Evolutionary conservation across 2,329 filamentous ascomycete genomes (phyloP), one percentile per base, ranked within the genome.

Genomic region (Chalaropsis thielavioides): DNA sequence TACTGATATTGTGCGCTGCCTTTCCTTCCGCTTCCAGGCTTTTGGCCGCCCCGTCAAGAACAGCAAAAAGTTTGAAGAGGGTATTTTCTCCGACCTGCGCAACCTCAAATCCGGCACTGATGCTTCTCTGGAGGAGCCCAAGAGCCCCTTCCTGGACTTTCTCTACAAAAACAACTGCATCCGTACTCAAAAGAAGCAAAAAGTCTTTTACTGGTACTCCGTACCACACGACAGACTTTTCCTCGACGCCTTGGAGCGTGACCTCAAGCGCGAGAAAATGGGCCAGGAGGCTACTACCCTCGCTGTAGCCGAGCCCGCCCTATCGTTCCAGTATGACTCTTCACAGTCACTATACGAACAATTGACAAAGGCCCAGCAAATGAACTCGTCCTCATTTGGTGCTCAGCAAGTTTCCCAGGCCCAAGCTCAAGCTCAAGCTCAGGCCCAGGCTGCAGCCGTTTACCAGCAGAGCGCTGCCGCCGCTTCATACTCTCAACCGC

Each of bases 91-190:
- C 54, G 94, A 99, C 75, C 80, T 99, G 74, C 89, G 94, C 76
- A 99, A 99, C 76, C 83, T 99, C 70, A 99, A 99, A 79, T 95
- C 94, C 27, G 94, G 94, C 69, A 97, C 92, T 71, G 94, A 99
- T 80, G 94, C 94, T 61, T 96, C 94, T 51, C 85, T 99, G 67
- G 94, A 99, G 78, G 94, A 99, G 80, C 94, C 94, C 65, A 99
- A 99, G 82, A 97, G 92, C 78, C 87, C 89, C 1, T 99, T 99
- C 78, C 83, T 99, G 68, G 94, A 99, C 77, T 99, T 97, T 75
- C 82, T 99, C 56, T 99, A 99, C 85, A 99, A 99, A 83, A 99
- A 99, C 83, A 99, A 99, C 81, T 99, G 94, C 82, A 99, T 99
- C 71, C 87, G 94, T 71, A 99, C 94, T 44, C 94, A 99, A 77